phyloP scores from a whole-genome alignment of 1,284 basidiomycete genomes.

The Marasmius sp. region DNA sequence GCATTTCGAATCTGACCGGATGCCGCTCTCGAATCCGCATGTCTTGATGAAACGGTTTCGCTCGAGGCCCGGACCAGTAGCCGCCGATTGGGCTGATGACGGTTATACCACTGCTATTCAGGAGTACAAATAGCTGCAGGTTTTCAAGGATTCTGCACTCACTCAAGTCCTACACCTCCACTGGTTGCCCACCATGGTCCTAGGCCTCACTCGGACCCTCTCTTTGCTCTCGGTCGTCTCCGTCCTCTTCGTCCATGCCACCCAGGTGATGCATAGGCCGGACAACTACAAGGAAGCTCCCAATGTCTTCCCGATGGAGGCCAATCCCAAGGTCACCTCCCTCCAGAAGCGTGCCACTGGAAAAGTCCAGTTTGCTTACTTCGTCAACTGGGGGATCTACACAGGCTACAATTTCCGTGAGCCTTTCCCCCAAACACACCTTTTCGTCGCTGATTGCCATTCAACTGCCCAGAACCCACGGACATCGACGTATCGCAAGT shows the following conservation, averaged over 20 bases:
- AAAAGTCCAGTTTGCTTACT: slow-evolving; percentile 63
- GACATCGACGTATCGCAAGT: slow-evolving; percentile 54
- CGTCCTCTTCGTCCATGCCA: slow-evolving; percentile 34
- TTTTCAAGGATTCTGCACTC: background rate
- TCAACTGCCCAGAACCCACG: slow-evolving; percentile 36
- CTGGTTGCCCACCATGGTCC: background rate
- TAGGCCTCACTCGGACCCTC: slow-evolving; percentile 2
- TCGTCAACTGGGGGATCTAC: slow-evolving; percentile 75
- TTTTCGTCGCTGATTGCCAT: slow-evolving; percentile 7
- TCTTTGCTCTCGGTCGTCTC: slow-evolving; percentile 4
- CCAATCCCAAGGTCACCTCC: slow-evolving; percentile 36
- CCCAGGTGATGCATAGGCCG: slow-evolving; percentile 59
- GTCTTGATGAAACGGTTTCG: no score
- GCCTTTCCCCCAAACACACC: slow-evolving; percentile 20
- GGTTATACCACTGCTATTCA: background rate
- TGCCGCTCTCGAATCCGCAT: no score
- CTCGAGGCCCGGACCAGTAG: no score
- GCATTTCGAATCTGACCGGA: no score
- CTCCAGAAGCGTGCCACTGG: slow-evolving; percentile 47
- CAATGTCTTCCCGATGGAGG: slow-evolving; percentile 34
- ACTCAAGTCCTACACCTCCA: background rate
- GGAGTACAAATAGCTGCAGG: background rate
- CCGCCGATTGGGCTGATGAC: background rate
- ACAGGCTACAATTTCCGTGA: slow-evolving; percentile 70
- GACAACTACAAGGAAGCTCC: slow-evolving; percentile 44